A percentile compares a stretch with the other conserved stretches of the same genome.
Evolutionary conservation across 495 filamentous ascomycete genomes (phyloP).

Genomic region (Lasiosphaeria hispida): DNA sequence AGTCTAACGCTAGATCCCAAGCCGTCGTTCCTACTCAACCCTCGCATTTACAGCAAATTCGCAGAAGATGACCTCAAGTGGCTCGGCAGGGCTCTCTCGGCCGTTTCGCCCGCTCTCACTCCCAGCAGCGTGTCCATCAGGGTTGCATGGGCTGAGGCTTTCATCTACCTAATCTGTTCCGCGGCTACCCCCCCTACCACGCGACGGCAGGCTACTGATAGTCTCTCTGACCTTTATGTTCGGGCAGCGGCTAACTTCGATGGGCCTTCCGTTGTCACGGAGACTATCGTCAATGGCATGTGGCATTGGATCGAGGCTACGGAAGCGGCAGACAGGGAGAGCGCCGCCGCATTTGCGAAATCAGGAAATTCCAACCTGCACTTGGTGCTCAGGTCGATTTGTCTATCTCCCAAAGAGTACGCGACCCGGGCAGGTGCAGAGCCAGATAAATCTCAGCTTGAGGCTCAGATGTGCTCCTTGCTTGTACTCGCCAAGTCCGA

Average conservation of each 20-base stretch:
- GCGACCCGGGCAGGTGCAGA: conserved; percentile 35
- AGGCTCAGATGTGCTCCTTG: conserved; percentile 66
- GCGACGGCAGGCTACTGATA: conserved; percentile 56
- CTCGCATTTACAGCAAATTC: conserved; percentile 78
- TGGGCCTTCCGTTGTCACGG: conserved; percentile 44
- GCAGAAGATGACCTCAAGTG: conserved; percentile 72
- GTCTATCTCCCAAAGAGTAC: conserved; percentile 46
- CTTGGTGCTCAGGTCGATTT: conserved; percentile 69
- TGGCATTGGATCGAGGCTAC: conserved; percentile 77
- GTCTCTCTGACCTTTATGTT: conserved; percentile 61
- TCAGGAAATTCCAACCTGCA: conserved; percentile 58
- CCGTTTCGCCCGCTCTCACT: conserved; percentile 48
- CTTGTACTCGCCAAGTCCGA: conserved; percentile 76
- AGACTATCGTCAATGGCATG: conserved; percentile 63
- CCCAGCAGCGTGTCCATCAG: conserved; percentile 31
- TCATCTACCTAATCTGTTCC: conserved; percentile 74
- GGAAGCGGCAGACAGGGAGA: conserved; percentile 72
- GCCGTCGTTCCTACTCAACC: conserved; percentile 80
- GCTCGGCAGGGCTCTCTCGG: conserved; percentile 66
- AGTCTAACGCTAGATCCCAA: conserved; percentile 66
- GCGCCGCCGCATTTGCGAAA: conserved; percentile 65
- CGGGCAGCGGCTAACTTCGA: conserved; percentile 46
- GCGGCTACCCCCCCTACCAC: conserved; percentile 53
- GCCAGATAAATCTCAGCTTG: conserved; percentile 43
- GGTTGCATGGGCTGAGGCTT: conserved; percentile 73